These are phyloP conservation scores for Penicillium flavigenum DNA, from an alignment of 495 filamentous ascomycete genomes.

Conservation along the genomic window DNA sequence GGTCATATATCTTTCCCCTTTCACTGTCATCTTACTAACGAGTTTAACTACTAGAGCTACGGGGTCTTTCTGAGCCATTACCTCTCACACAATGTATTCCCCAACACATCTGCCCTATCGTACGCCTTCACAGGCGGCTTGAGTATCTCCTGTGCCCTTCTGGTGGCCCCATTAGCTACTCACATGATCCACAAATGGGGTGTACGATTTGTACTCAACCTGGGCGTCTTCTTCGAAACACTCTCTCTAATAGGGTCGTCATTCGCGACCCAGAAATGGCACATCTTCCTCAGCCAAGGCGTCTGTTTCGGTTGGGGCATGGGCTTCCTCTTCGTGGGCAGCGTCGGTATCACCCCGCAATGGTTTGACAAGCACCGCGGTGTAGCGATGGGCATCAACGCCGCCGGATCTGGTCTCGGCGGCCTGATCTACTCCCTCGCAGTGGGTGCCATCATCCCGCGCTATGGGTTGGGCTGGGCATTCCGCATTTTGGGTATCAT, in stretches of 20 bases:
- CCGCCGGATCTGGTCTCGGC: conserved; percentile 72
- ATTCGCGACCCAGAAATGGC: conserved; percentile 68
- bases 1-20: conserved; percentile 18
- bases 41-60: conserved; percentile 41
- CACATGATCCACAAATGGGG: conserved; percentile 53
- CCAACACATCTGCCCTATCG: conserved; percentile 54
- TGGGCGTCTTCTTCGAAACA: conserved; percentile 61
- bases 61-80: conserved; percentile 74
- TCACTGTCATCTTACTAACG: conserved; percentile 11
- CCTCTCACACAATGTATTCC: conserved; percentile 57
- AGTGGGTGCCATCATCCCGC: conserved; percentile 55
- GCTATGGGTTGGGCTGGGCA: conserved; percentile 65
- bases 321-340: conserved; percentile 73
- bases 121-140: conserved; percentile 76
- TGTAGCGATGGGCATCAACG: conserved; percentile 71
- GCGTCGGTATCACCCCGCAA: conserved; percentile 69
- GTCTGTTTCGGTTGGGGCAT: conserved; percentile 73
- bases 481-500: conserved; percentile 71
- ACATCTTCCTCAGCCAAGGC: conserved; percentile 74
- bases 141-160: conserved; percentile 61
- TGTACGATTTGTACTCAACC: conserved; percentile 55
- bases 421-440: conserved; percentile 62
- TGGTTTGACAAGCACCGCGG: conserved; percentile 73
- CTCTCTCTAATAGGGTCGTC: conserved; percentile 63
- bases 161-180: conserved; percentile 66